A percentile compares a stretch with the other conserved stretches of the same genome.
These are phyloP conservation scores for Bimuria novae-zelandiae DNA, from an alignment of 2,329 filamentous ascomycete species.

Conservation along the genomic window DNA sequence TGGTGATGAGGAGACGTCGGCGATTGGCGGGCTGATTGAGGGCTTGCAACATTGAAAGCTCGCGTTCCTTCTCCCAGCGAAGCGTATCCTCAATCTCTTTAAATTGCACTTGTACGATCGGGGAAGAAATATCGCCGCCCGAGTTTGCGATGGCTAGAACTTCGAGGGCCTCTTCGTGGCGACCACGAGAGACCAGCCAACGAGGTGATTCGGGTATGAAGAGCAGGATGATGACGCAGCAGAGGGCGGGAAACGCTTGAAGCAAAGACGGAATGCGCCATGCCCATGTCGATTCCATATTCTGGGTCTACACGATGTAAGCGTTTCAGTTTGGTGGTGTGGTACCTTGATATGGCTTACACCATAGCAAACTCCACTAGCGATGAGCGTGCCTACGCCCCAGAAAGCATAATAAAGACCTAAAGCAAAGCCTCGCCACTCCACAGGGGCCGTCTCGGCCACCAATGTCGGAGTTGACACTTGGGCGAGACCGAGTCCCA, in stretches of 20 bases:
- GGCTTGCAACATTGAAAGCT: constrained; percentile 15
- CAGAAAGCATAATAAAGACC: constrained; percentile 58
- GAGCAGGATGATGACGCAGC: constrained; percentile 59
- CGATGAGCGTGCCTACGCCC: constrained; percentile 56
- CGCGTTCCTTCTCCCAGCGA: constrained; percentile 26
- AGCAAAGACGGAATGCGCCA: constrained; percentile 63
- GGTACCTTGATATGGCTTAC: constrained; percentile 7
- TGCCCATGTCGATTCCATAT: constrained; percentile 49
- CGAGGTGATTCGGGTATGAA: constrained; percentile 48
- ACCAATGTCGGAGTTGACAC: constrained; percentile 63
- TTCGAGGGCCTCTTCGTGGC: constrained; percentile 45
- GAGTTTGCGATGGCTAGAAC: constrained; percentile 55
- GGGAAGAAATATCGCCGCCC: constrained; percentile 55
- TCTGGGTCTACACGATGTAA: constrained; percentile 33
- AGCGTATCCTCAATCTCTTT: constrained; percentile 58
- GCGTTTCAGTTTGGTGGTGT: no score
- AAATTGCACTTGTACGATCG: constrained; percentile 59
- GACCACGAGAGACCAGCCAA: constrained; percentile 55
- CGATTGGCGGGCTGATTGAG: constrained; percentile 32
- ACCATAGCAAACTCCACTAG: constrained; percentile 55
- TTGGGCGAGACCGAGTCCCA: constrained; percentile 61
- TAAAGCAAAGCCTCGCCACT: constrained; percentile 62
- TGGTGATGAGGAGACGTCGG: constrained; percentile 45
- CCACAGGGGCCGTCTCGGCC: constrained; percentile 64
- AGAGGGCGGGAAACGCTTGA: constrained; percentile 45